Base-by-base conservation (phyloP, 2,329 filamentous ascomycete genomes). In the Colletotrichum sp. region DNA sequence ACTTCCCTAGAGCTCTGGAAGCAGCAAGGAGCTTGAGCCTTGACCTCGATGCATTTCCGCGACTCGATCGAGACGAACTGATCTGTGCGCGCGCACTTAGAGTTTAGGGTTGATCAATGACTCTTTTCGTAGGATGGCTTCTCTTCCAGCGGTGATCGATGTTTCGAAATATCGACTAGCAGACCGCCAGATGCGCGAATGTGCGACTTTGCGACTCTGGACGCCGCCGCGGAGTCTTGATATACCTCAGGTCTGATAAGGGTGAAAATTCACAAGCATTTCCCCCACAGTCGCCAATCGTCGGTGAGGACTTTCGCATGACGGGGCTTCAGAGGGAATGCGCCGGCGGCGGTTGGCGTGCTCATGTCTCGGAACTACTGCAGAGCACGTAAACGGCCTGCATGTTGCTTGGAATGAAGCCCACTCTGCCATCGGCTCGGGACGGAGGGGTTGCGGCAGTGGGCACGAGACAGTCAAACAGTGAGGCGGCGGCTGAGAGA, bases 41-140 rank as follows among this genome's bases (percentile, higher is more conserved):
- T 15, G 61, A 26, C 36, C 39, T 52, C 64, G 65, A 74, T 69
- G 59, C 64, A 34, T 48, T 8, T 48, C 26, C 24, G 18, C 34
- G 36, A 48, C 13, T 59, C 65, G 74, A 76, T 76, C 43, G 48
- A 73, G 70, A 61, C 63, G 69, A 63, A 75, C 63, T 57, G 10
- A 60, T 61, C 55, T 61, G 63, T 57, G 68, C 61, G 55, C 34
- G 24, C 30, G 39, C 15, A 34, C 57, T 26, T 57, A 28, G 36
- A 32, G 15, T 52, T 70, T 36, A 24, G 10, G 24, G 48, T 24
- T 73, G 43, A 48, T 48, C 43, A 21, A n/a, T 52, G 55, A 61
- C 34, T 30, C 21, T 21, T 21, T 32, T 7, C 30, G 26, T 21
- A 39, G 48, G 48, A 59, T 57, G 67, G 67, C 34, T 15, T 39